Evolutionary conservation across 768 basidiomycete species (phyloP), one percentile per base, ranked within the genome.

Genomic region (Stropharia rugosoannulata): DNA sequence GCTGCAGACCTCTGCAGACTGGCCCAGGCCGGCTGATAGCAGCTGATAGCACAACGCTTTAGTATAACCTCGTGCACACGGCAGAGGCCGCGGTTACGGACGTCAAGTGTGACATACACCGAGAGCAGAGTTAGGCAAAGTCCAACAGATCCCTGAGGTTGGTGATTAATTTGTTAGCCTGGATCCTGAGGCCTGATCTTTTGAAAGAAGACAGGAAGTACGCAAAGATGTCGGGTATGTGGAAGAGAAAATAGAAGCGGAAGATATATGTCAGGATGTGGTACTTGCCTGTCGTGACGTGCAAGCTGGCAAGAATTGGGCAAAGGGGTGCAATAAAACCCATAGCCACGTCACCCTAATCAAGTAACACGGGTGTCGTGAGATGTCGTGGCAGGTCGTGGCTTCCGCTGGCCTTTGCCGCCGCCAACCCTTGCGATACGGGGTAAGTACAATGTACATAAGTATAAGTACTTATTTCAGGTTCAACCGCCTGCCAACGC

Each of bases 1-100:
- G 45, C 45, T 52, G 51, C 16, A 35, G 11, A 29, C 16, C 25
- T 25, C 45, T 52, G 51, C 16, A 35, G 11, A 29, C 16, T 29
- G 36, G 18, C 13, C 16, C 16, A 49, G 22, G 22, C 2, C 22
- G 22, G 22, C 22, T 22, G 4, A 22, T 22, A 22, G 22, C 22
- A 22, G 22, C 22, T 22, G 22, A 22, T 25, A 51, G 29, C 29
- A 32, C 3, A 32, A 7, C 9, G 5, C 9, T 29, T 19, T 56
- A 75, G 71, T 62, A 5, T 63, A 67, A 40, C 75, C 74, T 9
- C 64, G 75, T 35, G 73, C 75, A 1, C 75, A 75, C 59, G 73
- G 74, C 13, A 74, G 73, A 16, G 75, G 73, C 10, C 66, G 74
- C 42, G 63, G 68, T 19, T 64, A 71, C 56, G 68, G 70, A 16